phyloP scores from a whole-genome alignment of 306 rosid genomes.

The Sechiopsis laciniata region DNA sequence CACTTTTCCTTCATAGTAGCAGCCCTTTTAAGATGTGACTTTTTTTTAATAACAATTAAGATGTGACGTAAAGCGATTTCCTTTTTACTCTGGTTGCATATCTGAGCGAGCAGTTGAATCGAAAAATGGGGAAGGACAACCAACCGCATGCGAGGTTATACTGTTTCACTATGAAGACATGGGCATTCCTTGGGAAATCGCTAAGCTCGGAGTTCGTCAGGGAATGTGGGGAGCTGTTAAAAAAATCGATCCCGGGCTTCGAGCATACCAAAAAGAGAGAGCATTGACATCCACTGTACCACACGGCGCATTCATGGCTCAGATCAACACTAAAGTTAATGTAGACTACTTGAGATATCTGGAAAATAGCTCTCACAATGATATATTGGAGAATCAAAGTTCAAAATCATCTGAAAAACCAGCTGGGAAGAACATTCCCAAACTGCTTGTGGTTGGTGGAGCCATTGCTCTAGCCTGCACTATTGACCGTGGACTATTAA shows the following conservation, averaged over 20 bases:
- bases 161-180: constrained; percentile 88
- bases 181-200: constrained; percentile 98
- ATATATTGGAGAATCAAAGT: constrained; percentile 37
- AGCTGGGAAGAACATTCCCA: constrained; percentile 57
- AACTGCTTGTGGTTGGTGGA: constrained; percentile 70
- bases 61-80: not conserved
- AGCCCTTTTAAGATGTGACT: constrained; percentile 9
- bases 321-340: constrained; percentile 62
- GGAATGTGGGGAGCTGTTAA: constrained; percentile 99
- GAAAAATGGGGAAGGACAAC: constrained; percentile 40
- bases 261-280: constrained; percentile 56
- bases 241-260: constrained; percentile 81
- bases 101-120: constrained; percentile 64
- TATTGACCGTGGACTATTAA: constrained; percentile 77
- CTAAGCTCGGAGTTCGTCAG: constrained; percentile 84
- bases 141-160: constrained; percentile 72
- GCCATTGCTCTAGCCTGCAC: constrained; percentile 79
- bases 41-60: not conserved
- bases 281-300: constrained; percentile 46
- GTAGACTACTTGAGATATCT: constrained; percentile 53
- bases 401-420: constrained; percentile 42
- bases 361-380: constrained; percentile 36
- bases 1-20: no score
- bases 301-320: constrained; percentile 53
- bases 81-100: constrained; percentile 16